Conservation (phyloP, 2,329 filamentous ascomycete genomes). For the Colletotrichum musicola region DNA sequence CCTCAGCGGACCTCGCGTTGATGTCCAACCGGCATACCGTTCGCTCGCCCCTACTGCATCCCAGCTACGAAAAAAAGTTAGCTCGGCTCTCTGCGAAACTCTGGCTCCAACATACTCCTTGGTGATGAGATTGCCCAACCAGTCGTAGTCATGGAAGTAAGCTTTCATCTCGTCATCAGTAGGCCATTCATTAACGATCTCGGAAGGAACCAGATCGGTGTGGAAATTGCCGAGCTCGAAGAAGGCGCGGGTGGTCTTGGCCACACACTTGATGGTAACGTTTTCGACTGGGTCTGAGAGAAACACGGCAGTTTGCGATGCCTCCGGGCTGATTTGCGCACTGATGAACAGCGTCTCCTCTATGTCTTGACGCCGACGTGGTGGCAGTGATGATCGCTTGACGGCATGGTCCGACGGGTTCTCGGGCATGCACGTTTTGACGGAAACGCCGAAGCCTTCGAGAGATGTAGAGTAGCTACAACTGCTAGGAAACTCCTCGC, state of each 20-base stretch:
- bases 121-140: constrained; percentile 33
- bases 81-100: not conserved
- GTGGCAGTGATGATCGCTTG: not conserved
- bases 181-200: constrained; percentile 26
- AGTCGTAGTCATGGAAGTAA: constrained; percentile 37
- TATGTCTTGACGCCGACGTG: constrained; percentile 29
- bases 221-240: constrained; percentile 37
- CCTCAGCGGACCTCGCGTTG: constrained; percentile 25
- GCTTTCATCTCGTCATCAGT: constrained; percentile 32
- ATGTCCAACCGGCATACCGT: constrained; percentile 23
- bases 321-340: constrained; percentile 21
- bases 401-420: not conserved
- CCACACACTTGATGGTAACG: constrained; percentile 30
- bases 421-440: constrained; percentile 32
- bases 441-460: constrained; percentile 28
- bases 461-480: constrained; percentile 29
- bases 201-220: constrained; percentile 14
- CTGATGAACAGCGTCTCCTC: constrained; percentile 32
- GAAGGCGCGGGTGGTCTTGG: constrained; percentile 32
- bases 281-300: constrained; percentile 19
- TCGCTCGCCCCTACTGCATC: constrained; percentile 28
- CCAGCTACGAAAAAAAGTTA: constrained; percentile 10
- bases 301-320: constrained; percentile 5
- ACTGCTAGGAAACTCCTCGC: constrained; percentile 24
- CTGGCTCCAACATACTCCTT: constrained; percentile 14